Conservation (phyloP, 192 early-diverging fungal genomes). For the Entomortierella lignicola region DNA sequence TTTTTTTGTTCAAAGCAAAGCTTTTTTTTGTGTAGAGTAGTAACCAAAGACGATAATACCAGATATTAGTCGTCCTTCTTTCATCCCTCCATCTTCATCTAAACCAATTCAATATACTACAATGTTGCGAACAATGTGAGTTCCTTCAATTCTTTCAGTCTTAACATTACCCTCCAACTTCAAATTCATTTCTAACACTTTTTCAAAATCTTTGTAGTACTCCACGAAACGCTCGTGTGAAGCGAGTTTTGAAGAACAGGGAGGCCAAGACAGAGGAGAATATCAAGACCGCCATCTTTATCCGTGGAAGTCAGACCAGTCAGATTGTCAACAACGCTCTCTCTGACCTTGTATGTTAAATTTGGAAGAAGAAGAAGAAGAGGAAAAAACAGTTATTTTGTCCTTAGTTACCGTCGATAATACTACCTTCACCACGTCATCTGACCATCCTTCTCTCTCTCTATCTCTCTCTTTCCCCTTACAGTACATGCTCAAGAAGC, state of each 20-base stretch:
- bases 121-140: conserved; percentile 49
- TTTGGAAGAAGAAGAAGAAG: too few species aligned
- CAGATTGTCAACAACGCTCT: conserved; percentile 87
- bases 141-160: not conserved
- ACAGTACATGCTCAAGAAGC: conserved; percentile 89
- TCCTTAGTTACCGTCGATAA: too few species aligned
- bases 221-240: conserved; percentile 89
- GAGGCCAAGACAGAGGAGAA: conserved; percentile 94
- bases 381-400: too few species aligned
- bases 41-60: too few species aligned
- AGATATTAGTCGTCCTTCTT: not conserved
- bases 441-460: not conserved
- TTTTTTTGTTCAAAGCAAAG: too few species aligned
- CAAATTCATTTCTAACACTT: not conserved
- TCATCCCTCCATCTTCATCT: not conserved
- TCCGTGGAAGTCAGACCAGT: conserved; percentile 88
- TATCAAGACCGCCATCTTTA: conserved; percentile 89
- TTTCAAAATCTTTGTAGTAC: conserved; percentile 61
- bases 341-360: conserved; percentile 81
- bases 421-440: too few species aligned
- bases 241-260: conserved; percentile 86
- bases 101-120: not conserved
- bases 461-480: not conserved
- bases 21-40: too few species aligned
- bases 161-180: not conserved